Evolutionary conservation across 768 basidiomycete species (phyloP).

Genomic region (Lentinula detonsa): DNA sequence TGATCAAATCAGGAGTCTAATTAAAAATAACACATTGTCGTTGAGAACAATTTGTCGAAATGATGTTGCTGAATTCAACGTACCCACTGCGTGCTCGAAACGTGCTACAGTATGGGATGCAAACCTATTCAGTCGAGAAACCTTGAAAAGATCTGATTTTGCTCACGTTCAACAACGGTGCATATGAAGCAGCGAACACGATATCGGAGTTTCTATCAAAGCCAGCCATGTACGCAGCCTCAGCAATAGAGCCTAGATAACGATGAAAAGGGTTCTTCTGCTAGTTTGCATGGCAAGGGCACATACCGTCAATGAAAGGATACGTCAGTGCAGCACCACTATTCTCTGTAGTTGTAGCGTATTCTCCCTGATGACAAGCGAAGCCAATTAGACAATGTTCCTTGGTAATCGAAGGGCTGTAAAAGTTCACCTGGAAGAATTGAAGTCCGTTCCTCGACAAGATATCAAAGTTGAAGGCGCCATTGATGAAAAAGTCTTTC

Average conservation of each 20-base stretch:
- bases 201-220: slow-evolving; percentile 41
- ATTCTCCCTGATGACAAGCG: slow-evolving; percentile 39
- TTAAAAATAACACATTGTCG: background rate
- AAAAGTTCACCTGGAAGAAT: slow-evolving; percentile 46
- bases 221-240: slow-evolving; percentile 68
- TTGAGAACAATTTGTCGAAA: background rate
- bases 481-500: slow-evolving; percentile 34
- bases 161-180: slow-evolving; percentile 46
- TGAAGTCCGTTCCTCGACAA: slow-evolving; percentile 48
- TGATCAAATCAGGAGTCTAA: slow-evolving; percentile 55
- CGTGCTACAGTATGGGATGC: slow-evolving; percentile 29
- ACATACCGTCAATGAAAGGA: slow-evolving; percentile 50
- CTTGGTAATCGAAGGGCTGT: background rate
- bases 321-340: slow-evolving; percentile 42
- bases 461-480: slow-evolving; percentile 23
- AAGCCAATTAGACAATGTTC: background rate
- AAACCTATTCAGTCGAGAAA: background rate
- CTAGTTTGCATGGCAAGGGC: background rate
- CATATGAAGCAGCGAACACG: slow-evolving; percentile 57
- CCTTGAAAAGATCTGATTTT: background rate
- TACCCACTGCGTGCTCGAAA: slow-evolving; percentile 54
- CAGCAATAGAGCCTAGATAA: slow-evolving; percentile 39
- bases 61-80: slow-evolving; percentile 7
- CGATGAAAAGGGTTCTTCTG: background rate
- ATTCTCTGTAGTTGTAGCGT: slow-evolving; percentile 55